Base-by-base conservation (phyloP, 306 rosid species). In the Inga oerstediana region DNA sequence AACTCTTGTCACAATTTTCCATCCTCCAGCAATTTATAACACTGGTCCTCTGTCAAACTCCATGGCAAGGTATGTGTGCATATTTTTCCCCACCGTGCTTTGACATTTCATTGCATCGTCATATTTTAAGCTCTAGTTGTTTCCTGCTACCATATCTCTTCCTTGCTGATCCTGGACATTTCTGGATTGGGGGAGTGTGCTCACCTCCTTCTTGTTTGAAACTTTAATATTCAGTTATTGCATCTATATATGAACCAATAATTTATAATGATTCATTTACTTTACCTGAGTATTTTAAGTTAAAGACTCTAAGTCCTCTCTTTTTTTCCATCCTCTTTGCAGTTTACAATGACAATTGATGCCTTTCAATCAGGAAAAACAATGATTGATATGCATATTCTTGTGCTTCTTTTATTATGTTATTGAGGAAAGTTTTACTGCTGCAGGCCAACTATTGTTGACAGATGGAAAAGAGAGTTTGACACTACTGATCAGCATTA, bases 1-100 rank as follows among this genome's bases (percentile, higher is more conserved):
- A 46, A 72, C 76, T 72, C 19, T 72, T 24, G 76, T 72, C 34
- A 72, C 76, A 45, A 72, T 72, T 72, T 72, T 72, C 76, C 76
- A 72, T 72, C 76, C 76, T 72, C 76, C 76, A 45, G 76, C 76
- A 13, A 45, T 72, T 45, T 72, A 72, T 44, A 8, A 72, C 22
- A 72, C 76, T 13, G 76, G 15, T 72, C 76, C 76, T 72, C 76
- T 72, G 41, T 72, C 76, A 45, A 72, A 45, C 39, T 72, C 58
- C 32, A 6, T 45, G 51, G 19, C 22, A 3, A 46, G 76, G 76
- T 46, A 72, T 46, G 22, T 22, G 59, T 44, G 61, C 13, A 13
- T 76, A 58, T 30, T 58, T 58, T 76, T 66, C 43, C 66, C 66
- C 10, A 24, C 69, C 4, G 9, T 61, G 71, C 37, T 76, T 59